Base-by-base conservation (phyloP, 371 early-diverging fungal genomes). In the Neoconidiobolus thromboides region DNA sequence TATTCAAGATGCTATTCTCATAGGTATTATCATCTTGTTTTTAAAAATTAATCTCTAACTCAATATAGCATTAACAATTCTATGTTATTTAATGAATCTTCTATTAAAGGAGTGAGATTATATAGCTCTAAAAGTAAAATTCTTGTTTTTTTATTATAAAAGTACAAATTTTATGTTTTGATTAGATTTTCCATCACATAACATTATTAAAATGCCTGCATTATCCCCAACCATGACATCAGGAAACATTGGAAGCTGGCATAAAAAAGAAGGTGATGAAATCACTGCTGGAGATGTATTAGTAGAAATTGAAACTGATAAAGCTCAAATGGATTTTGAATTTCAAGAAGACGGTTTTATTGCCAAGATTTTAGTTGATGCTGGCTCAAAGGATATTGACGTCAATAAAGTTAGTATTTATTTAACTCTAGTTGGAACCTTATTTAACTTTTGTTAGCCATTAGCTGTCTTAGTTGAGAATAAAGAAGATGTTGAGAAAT, bases 281-380 rank as follows among this genome's bases (percentile, higher is more conserved):
- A 71, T 98, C 61, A 71, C 73, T 42, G 87, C 95, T n/a, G 98
- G 98, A 60, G 96, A 96, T 70, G 91, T 94, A 47, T 74, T 98
- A 54, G 92, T 92, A 49, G 96, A 95, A 74, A 91, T 98, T 61
- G 98, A 98, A 75, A 98, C 98, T 39, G 96, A 98, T 76, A 98
- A 98, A 83, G 98, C 98, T 52, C 93, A 92, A 74, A 96, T 98
- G 95, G 98, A 98, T 71, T 93, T 96, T 72, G 98, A 98, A 75
- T 93, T 88, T 76, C 96, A 96, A 74, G 98, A 98, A 64, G 94
- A 95, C 66, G 98, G 98, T 48, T 95, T 74, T 67, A 65, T 98
- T 44, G 98, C 96, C 67, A 89, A 94, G 81, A 79, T 94, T 69
- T 74, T 98, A 64, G 73, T 89, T 38, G 82, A 94, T 66, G 77